Evolutionary conservation across 2,329 filamentous ascomycete species (phyloP).

Genomic region (Boeremia exigua): DNA sequence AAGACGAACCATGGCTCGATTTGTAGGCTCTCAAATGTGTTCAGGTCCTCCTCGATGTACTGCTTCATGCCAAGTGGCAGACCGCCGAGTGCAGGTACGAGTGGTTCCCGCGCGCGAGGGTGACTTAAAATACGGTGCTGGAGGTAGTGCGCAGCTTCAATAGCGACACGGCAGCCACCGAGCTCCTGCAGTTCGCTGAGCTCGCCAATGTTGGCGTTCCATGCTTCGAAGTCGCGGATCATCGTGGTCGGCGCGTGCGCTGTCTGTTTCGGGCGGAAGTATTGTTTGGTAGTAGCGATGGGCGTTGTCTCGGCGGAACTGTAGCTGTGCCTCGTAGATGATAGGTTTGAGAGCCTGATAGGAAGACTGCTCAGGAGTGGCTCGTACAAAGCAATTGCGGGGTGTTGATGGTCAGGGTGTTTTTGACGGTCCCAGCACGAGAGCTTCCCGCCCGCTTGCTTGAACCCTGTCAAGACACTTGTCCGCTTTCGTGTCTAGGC

Average conservation of each 20-base stretch:
- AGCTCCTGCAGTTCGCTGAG: constrained; percentile 72
- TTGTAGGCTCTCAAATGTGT: constrained; percentile 70
- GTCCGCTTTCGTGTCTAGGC: constrained; percentile 11
- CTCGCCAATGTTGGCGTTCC: constrained; percentile 61
- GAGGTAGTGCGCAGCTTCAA: constrained; percentile 91
- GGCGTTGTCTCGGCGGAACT: not conserved
- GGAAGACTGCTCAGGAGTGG: not conserved
- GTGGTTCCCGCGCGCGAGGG: constrained; percentile 73
- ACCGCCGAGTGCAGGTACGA: constrained; percentile 88
- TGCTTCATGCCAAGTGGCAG: constrained; percentile 78
- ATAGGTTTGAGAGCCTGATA: not conserved
- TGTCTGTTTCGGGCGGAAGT: constrained; percentile 3
- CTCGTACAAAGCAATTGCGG: constrained; percentile 10
- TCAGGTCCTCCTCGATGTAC: constrained; percentile 78
- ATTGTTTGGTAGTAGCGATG: not conserved
- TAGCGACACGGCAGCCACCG: constrained; percentile 75
- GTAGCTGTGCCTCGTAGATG: not conserved
- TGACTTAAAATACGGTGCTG: constrained; percentile 68
- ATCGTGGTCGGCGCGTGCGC: constrained; percentile 39
- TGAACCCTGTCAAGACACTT: constrained; percentile 10
- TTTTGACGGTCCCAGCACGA: constrained; percentile 16
- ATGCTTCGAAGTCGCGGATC: constrained; percentile 61
- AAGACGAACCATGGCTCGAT: constrained; percentile 90
- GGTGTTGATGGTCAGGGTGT: constrained; percentile 11
- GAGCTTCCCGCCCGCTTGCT: constrained; percentile 15